Conservation (phyloP, 352 stramenopile genomes). For the Salisapilia sapeloensis region DNA sequence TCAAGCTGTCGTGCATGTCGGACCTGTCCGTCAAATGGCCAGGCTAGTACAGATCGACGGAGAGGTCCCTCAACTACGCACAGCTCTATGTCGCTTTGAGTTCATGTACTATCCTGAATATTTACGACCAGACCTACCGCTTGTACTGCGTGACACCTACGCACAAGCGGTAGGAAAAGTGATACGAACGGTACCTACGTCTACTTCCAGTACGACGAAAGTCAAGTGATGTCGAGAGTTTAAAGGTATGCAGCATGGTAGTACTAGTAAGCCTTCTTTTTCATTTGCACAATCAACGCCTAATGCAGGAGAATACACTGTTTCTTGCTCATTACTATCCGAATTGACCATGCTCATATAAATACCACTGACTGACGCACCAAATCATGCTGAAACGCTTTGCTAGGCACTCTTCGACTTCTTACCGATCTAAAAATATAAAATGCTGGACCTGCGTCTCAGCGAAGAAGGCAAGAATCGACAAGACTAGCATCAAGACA, state of each 20-base stretch:
- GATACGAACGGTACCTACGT: conserved; percentile 35
- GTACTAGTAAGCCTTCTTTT: too few relatives aligned
- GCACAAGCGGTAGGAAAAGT: conserved; percentile 57
- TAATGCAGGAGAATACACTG: too few relatives aligned
- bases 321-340: too few relatives aligned
- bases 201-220: conserved; percentile 18
- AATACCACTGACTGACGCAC: too few relatives aligned
- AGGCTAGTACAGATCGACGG: conserved; percentile 39
- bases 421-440: too few relatives aligned
- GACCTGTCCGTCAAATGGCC: conserved; percentile 64
- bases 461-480: too few relatives aligned
- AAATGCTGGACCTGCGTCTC: too few relatives aligned
- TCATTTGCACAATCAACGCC: too few relatives aligned
- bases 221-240: conserved; percentile 13
- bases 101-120: conserved; percentile 82
- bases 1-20: conserved; percentile 67
- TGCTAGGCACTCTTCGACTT: too few relatives aligned
- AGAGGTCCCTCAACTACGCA: conserved; percentile 6
- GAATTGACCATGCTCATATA: too few relatives aligned
- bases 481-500: too few relatives aligned
- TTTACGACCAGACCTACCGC: conserved; percentile 49
- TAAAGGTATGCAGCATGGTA: conserved; percentile 5
- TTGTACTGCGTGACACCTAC: conserved; percentile 48
- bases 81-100: conserved; percentile 56
- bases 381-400: too few relatives aligned